Conservation (phyloP, 352 stramenopile genomes). For the Phytopythium mirpurense region DNA sequence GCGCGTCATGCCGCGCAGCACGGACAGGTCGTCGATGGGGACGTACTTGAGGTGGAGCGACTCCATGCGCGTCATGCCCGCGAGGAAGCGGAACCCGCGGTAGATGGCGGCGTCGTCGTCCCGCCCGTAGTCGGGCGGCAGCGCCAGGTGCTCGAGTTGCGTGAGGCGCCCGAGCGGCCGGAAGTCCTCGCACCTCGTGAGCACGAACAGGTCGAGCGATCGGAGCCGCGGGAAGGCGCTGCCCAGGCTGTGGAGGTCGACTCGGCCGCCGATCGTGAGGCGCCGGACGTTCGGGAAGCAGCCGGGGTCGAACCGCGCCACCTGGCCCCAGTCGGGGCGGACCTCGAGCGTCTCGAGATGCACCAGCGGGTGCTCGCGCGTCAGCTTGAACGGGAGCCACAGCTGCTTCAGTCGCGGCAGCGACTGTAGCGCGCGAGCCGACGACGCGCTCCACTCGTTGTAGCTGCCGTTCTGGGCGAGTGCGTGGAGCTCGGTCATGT, state of each 20-base stretch:
- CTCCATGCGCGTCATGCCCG: conserved; percentile 1
- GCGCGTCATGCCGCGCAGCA: background rate
- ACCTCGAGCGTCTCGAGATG: background rate
- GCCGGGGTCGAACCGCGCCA: background rate
- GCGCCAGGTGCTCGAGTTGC: background rate
- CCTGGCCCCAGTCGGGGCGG: background rate
- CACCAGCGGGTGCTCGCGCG: background rate
- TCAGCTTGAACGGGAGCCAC: background rate
- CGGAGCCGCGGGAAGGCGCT: background rate
- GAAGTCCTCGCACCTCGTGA: background rate
- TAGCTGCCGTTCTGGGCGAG: background rate
- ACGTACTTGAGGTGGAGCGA: conserved; percentile 4
- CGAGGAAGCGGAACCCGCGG: background rate
- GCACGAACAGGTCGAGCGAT: background rate
- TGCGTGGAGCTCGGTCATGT: background rate
- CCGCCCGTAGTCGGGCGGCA: background rate
- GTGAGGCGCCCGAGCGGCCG: background rate
- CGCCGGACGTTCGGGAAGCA: conserved; percentile 1
- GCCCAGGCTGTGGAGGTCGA: background rate
- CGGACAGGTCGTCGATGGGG: background rate
- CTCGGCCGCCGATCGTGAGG: background rate
- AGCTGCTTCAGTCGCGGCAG: background rate
- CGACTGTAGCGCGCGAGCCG: background rate
- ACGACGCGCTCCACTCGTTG: conserved; percentile 2
- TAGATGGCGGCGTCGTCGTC: conserved; percentile 2